A percentile compares a stretch with the other conserved stretches of the same genome.
Conservation (phyloP, 345 rosid genomes). For the Bruguiera gymnorhiza region DNA sequence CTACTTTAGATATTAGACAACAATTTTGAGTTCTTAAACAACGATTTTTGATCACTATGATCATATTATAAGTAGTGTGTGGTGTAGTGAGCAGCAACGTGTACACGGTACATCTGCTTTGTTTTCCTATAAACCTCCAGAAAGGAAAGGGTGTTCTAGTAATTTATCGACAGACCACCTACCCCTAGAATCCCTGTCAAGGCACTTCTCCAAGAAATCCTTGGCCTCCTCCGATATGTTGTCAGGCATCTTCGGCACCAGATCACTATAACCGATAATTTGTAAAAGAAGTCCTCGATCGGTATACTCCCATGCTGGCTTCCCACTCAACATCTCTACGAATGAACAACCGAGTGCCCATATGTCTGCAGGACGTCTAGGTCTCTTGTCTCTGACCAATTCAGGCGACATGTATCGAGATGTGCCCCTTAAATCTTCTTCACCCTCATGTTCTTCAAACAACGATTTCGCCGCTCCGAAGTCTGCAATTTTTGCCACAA, state of each 20-base stretch:
- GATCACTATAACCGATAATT: background rate
- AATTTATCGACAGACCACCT: background rate
- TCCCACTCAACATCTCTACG: conserved; percentile 6
- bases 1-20: no score
- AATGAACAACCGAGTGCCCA: conserved; percentile 13
- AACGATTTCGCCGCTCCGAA: background rate
- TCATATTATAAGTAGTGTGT: no score
- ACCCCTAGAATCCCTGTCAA: background rate
- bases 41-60: no score
- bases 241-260: background rate
- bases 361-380: background rate
- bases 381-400: background rate
- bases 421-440: conserved; percentile 1
- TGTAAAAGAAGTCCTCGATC: background rate
- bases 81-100: no score
- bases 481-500: conserved; percentile 7
- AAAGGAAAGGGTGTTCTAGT: no score
- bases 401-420: conserved; percentile 12
- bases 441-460: background rate
- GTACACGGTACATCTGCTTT: no score
- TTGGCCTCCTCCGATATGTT: background rate
- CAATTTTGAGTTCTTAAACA: no score
- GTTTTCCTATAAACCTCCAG: no score
- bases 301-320: background rate
- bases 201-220: conserved; percentile 4